These are phyloP conservation scores for Fusarium bactridioides DNA, from an alignment of 2,329 filamentous ascomycete genomes.

Conservation along the genomic window DNA sequence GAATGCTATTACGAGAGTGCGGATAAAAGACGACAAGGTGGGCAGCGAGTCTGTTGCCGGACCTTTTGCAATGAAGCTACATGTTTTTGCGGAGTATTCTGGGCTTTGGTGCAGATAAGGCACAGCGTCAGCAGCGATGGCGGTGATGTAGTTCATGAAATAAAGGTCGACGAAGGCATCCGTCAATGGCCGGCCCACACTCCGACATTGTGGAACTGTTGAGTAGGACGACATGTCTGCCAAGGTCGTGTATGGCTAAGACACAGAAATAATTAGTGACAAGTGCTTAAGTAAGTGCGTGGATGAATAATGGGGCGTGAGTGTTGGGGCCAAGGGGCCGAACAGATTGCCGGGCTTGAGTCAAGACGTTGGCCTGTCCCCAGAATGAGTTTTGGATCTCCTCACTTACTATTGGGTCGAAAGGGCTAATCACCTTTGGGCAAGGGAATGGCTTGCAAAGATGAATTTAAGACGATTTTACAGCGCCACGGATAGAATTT, in stretches of 20 bases:
- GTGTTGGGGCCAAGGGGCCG: neutral
- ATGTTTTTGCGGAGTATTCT: neutral
- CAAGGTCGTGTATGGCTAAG: neutral
- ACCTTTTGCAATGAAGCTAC: too few species aligned
- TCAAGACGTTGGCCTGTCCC: neutral
- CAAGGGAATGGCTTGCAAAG: neutral
- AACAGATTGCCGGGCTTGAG: neutral
- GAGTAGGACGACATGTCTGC: neutral
- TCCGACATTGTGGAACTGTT: neutral
- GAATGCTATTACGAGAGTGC: neutral
- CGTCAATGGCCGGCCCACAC: neutral
- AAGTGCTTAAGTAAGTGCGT: accelerated
- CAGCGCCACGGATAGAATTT: neutral
- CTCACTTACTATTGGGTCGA: neutral
- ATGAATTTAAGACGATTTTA: neutral
- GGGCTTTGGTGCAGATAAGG: neutral
- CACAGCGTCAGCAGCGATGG: neutral
- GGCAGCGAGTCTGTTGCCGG: neutral
- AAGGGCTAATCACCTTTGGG: neutral
- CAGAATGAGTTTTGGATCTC: neutral
- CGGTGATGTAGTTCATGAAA: neutral
- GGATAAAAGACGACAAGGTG: neutral
- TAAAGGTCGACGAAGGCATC: neutral
- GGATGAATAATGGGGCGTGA: neutral
- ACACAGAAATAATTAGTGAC: neutral